These are phyloP conservation scores for Carex arenaria DNA, from an alignment of 202 grass and related monocot genomes.

Conservation along the genomic window DNA sequence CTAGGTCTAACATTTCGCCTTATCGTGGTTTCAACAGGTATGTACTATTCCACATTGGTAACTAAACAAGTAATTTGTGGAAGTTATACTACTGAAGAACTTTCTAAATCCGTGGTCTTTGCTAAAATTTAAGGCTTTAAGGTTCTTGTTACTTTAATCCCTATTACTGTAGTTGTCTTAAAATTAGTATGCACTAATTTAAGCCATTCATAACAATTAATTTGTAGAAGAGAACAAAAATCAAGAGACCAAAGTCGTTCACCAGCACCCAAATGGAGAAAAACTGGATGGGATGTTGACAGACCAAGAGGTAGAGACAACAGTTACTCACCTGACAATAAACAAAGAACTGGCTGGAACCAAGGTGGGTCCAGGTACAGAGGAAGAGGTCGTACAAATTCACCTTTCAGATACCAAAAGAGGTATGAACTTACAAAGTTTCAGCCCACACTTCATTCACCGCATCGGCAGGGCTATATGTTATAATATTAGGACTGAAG, in stretches of 20 bases:
- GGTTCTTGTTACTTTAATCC: not conserved
- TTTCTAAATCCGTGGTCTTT: not conserved
- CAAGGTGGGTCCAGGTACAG: not conserved
- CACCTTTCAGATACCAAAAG: not conserved
- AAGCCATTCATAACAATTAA: not conserved
- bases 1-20: not conserved
- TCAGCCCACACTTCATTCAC: not conserved
- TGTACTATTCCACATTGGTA: not conserved
- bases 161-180: not conserved
- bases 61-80: not conserved
- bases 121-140: not conserved
- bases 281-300: not conserved
- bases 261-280: not conserved
- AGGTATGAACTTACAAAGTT: not conserved
- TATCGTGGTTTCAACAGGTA: slow-evolving; percentile 1
- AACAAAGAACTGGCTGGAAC: not conserved
- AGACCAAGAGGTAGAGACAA: not conserved
- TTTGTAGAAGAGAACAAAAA: not conserved
- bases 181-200: not conserved
- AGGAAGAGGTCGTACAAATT: not conserved
- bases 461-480: too few species aligned
- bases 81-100: not conserved
- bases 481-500: too few species aligned
- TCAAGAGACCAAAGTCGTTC: not conserved
- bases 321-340: not conserved